Conservation (phyloP, 1,284 basidiomycete genomes). For the Marasmius sp. region DNA sequence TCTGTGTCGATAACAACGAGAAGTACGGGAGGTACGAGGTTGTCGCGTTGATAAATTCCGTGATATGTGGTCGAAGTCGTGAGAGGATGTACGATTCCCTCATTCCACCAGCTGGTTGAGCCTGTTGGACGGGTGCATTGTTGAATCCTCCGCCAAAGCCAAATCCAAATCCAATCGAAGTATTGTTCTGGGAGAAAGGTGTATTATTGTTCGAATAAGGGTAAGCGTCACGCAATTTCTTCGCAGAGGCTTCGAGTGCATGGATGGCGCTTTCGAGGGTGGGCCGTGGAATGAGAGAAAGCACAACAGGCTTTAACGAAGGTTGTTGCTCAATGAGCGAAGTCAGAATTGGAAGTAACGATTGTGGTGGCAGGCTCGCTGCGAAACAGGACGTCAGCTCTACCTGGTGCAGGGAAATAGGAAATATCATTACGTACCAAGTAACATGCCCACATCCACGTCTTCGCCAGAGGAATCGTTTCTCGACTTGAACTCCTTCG, state of each 20-base stretch:
- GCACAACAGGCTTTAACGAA: constrained; percentile 61
- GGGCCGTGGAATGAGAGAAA: constrained; percentile 77
- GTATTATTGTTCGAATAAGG: constrained; percentile 63
- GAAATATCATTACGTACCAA: constrained; percentile 50
- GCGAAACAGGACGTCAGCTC: constrained; percentile 12
- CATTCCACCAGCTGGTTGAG: constrained; percentile 47
- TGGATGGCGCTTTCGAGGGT: constrained; percentile 71
- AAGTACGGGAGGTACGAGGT: constrained; percentile 83
- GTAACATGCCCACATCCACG: constrained; percentile 75
- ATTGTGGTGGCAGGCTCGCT: constrained; percentile 75
- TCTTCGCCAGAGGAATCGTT: constrained; percentile 43
- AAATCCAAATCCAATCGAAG: constrained; percentile 50
- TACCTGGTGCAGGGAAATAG: constrained; percentile 9
- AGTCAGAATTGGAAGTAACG: constrained; percentile 68
- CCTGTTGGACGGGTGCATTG: constrained; percentile 11
- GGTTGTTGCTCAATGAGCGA: constrained; percentile 66
- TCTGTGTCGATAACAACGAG: constrained; percentile 46
- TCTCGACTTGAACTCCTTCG: constrained; percentile 47
- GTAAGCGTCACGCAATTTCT: constrained; percentile 74
- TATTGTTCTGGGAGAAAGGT: constrained; percentile 33
- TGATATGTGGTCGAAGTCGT: constrained; percentile 69
- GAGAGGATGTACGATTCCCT: constrained; percentile 75
- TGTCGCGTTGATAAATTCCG: constrained; percentile 72
- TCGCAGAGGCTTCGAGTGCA: constrained; percentile 64
- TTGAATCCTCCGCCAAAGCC: constrained; percentile 25